A percentile compares a stretch with the other conserved stretches of the same genome.
These are phyloP conservation scores for Colletotrichum spinosum DNA, from an alignment of 2,329 filamentous ascomycete species.

Conservation along the genomic window DNA sequence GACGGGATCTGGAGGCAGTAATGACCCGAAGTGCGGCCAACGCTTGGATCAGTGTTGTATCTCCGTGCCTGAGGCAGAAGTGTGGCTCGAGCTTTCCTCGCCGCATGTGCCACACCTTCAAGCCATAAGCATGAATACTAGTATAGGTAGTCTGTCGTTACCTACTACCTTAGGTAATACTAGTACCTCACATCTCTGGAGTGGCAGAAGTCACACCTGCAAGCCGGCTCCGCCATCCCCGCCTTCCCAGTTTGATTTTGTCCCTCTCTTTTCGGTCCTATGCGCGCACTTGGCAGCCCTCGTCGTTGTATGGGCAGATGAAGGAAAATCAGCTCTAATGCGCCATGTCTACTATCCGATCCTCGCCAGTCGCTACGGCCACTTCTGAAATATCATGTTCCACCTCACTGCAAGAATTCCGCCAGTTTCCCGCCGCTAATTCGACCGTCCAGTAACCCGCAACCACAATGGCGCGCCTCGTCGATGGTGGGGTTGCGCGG, in stretches of 20 bases:
- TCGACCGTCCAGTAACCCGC: conserved; percentile 13
- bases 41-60: background rate
- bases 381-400: background rate
- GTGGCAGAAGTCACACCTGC: too few species aligned
- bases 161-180: too few species aligned
- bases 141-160: too few species aligned
- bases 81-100: background rate
- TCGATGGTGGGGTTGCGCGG: conserved; percentile 34
- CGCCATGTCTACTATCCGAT: background rate
- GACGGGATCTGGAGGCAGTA: conserved; percentile 7
- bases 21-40: conserved; percentile 28
- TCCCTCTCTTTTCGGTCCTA: too few species aligned
- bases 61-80: background rate
- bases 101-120: background rate
- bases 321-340: too few species aligned
- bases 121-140: background rate
- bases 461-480: conserved; percentile 22
- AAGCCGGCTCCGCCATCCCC: conserved; percentile 32
- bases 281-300: too few species aligned
- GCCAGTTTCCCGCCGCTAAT: conserved; percentile 28
- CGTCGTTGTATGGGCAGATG: too few species aligned
- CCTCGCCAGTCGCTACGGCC: background rate
- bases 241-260: background rate
- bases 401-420: conserved; percentile 6
- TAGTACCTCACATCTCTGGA: too few species aligned